Evolutionary conservation across 2,329 filamentous ascomycete genomes (phyloP).

Genomic region (Leptosphaerulina australis): DNA sequence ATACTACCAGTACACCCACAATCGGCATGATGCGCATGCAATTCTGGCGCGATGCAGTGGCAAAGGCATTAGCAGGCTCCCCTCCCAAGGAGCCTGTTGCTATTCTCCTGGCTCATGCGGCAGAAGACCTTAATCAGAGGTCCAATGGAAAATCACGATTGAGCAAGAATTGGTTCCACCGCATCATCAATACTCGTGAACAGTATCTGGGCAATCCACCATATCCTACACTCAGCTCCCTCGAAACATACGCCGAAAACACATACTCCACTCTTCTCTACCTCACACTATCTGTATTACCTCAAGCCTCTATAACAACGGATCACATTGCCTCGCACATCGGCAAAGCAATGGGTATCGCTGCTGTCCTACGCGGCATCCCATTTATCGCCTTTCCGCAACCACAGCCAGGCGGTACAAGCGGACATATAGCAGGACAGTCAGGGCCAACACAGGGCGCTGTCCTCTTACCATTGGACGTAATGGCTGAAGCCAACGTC

Average conservation of each 20-base stretch:
- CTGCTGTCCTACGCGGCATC: constrained; percentile 82
- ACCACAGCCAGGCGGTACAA: constrained; percentile 60
- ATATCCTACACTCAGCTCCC: constrained; percentile 71
- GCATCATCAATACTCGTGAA: constrained; percentile 81
- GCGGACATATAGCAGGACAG: constrained; percentile 38
- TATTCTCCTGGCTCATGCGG: constrained; percentile 75
- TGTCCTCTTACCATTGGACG: constrained; percentile 82
- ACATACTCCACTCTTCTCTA: constrained; percentile 95
- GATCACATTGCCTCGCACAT: constrained; percentile 96
- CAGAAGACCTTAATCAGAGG: constrained; percentile 61
- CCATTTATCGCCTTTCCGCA: constrained; percentile 84
- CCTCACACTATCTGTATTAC: constrained; percentile 78
- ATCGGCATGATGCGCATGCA: constrained; percentile 89
- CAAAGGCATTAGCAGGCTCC: constrained; percentile 74
- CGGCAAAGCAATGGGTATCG: constrained; percentile 90
- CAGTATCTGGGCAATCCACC: constrained; percentile 83
- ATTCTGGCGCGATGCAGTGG: constrained; percentile 89
- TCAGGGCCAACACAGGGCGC: constrained; percentile 63
- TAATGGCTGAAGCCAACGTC: constrained; percentile 82
- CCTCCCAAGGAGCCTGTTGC: constrained; percentile 93
- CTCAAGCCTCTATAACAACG: constrained; percentile 79
- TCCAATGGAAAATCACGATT: constrained; percentile 57
- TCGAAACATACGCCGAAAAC: constrained; percentile 91
- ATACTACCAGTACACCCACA: constrained; percentile 84
- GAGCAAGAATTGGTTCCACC: constrained; percentile 63